These are phyloP conservation scores for Cicer pinnatifidum DNA, from an alignment of 306 rosid species.

Conservation along the genomic window DNA sequence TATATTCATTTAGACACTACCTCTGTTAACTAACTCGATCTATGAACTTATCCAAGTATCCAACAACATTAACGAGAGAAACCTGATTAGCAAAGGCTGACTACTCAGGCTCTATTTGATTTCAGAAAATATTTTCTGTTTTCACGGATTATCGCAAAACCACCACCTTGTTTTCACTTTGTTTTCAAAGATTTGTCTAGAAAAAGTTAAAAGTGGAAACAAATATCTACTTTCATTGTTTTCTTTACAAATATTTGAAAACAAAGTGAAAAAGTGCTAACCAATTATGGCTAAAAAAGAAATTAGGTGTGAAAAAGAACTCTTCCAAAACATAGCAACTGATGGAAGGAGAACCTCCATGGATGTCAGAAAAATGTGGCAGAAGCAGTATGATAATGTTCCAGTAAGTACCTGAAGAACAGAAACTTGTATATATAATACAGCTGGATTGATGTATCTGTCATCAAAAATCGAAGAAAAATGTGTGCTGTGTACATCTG, in stretches of 20 bases:
- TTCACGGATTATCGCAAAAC: conserved; percentile 4
- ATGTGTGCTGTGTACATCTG: conserved; percentile 54
- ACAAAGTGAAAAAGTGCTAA: neutral
- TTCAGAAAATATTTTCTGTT: neutral
- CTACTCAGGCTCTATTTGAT: conserved; percentile 6
- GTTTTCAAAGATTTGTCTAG: neutral
- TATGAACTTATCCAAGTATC: neutral
- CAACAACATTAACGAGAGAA: neutral
- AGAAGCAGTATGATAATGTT: conserved; percentile 42
- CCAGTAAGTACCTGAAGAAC: conserved; percentile 71
- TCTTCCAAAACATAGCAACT: conserved; percentile 21
- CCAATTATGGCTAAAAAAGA: neutral
- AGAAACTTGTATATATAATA: conserved; percentile 79
- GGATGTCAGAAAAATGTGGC: conserved; percentile 32
- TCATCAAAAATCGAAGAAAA: conserved; percentile 67
- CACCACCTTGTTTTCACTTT: neutral
- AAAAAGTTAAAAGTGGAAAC: neutral
- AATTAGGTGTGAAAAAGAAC: neutral
- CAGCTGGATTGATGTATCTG: conserved; percentile 84
- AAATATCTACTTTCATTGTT: neutral
- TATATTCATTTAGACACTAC: conserved; percentile 7
- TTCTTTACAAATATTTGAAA: neutral
- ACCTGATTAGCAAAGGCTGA: neutral
- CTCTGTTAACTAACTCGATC: neutral
- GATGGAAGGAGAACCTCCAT: conserved; percentile 32